These are phyloP conservation scores for Leucocoprinus birnbaumii DNA, from an alignment of 768 basidiomycete species.

Conservation along the genomic window DNA sequence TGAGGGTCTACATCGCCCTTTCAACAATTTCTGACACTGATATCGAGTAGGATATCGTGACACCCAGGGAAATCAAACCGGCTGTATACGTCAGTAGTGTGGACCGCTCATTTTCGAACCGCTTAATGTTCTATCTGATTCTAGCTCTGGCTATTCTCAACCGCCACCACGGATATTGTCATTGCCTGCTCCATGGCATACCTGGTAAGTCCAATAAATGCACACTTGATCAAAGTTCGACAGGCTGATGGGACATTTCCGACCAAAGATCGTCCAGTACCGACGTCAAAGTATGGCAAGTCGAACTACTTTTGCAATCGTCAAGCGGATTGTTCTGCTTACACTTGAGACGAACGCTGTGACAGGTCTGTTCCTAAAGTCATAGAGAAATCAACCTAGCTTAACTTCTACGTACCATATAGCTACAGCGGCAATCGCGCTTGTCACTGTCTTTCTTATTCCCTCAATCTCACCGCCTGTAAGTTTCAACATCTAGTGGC, in stretches of 20 bases:
- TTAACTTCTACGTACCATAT: not conserved
- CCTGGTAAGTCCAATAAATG: not conserved
- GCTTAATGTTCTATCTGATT: not conserved
- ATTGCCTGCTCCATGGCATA: conserved; percentile 5
- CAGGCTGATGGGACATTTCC: no score
- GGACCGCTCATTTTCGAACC: no score
- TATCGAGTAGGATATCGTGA: not conserved
- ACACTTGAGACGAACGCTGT: conserved; percentile 1
- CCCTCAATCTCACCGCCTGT: not conserved
- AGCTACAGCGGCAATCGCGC: conserved; percentile 6
- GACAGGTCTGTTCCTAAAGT: not conserved
- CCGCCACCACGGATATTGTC: not conserved
- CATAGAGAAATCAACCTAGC: no score
- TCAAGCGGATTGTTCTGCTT: not conserved
- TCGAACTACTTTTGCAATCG: not conserved
- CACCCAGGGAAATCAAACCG: no score
- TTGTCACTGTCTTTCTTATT: not conserved
- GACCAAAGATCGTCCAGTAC: not conserved
- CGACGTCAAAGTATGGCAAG: not conserved
- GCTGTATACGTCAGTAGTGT: no score
- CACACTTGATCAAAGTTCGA: no score
- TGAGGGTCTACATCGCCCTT: not conserved
- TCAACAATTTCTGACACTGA: not conserved
- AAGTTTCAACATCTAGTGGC: not conserved
- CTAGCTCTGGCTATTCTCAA: no score